Percentiles rank a stretch among this genome's conserved stretches.
phyloP scores from a whole-genome alignment of 495 filamentous ascomycete genomes.

The Neurospora sp. region DNA sequence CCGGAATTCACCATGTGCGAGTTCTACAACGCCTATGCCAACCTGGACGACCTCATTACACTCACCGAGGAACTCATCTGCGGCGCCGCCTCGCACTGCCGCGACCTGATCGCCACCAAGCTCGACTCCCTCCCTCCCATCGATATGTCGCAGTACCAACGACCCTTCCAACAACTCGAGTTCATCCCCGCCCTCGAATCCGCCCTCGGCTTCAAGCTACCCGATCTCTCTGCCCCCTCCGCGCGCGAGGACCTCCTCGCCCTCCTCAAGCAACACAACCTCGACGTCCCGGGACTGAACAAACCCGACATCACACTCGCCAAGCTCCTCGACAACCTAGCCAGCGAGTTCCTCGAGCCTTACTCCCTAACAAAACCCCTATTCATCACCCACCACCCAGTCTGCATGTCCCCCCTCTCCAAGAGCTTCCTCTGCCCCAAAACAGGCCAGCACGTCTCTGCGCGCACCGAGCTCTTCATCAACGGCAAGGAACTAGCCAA shows the following conservation, averaged over 20 bases:
- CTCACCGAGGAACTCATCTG: constrained; percentile 61
- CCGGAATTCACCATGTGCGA: constrained; percentile 96
- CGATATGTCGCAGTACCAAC: constrained; percentile 25
- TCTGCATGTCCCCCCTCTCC: constrained; percentile 81
- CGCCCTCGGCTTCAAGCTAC: constrained; percentile 51
- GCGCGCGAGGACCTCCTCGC: constrained; percentile 46
- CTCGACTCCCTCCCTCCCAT: constrained; percentile 42
- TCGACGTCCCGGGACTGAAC: constrained; percentile 37
- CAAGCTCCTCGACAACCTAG: constrained; percentile 78
- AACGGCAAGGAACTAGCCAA: constrained; percentile 73
- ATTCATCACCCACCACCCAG: constrained; percentile 86
- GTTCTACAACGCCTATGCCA: constrained; percentile 83
- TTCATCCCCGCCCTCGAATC: constrained; percentile 75
- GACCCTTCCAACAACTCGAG: constrained; percentile 55
- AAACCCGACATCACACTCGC: constrained; percentile 52
- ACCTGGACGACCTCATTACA: constrained; percentile 62
- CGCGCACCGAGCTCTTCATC: constrained; percentile 84
- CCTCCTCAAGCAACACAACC: constrained; percentile 40
- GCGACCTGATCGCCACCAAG: constrained; percentile 34
- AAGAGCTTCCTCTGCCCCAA: constrained; percentile 63
- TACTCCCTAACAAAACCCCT: constrained; percentile 58
- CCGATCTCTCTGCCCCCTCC: constrained; percentile 48
- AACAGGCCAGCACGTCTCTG: constrained; percentile 56
- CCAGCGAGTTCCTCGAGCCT: constrained; percentile 59
- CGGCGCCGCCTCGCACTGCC: constrained; percentile 44